Evolutionary conservation across 208 protist species (phyloP).

Genomic region (Angomonas desouzai): DNA sequence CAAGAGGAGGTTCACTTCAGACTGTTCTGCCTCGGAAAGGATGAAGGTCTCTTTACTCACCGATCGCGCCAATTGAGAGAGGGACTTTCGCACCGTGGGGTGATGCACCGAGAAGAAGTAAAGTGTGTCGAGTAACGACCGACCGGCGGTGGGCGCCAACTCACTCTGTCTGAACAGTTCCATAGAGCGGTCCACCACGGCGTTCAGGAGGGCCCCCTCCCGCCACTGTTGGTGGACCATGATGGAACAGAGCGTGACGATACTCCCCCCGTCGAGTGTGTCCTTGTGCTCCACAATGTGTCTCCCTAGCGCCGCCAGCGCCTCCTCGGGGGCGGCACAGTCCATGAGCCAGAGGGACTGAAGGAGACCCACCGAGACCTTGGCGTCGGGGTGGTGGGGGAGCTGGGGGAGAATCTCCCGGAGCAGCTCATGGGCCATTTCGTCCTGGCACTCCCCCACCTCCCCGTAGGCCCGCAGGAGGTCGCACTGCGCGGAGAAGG

Average conservation of each 20-base stretch:
- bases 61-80: conserved; percentile 57
- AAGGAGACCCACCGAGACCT: conserved; percentile 44
- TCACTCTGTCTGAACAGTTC: conserved; percentile 26
- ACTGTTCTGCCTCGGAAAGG: conserved; percentile 64
- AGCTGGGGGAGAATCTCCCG: conserved; percentile 23
- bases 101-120: conserved; percentile 43
- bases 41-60: conserved; percentile 61
- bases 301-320: conserved; percentile 21
- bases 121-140: conserved; percentile 66
- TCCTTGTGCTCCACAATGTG: conserved; percentile 29
- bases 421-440: conserved; percentile 24
- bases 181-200: conserved; percentile 44
- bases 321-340: conserved; percentile 13
- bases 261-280: conserved; percentile 32
- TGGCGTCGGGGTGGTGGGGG: conserved; percentile 37
- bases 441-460: conserved; percentile 36
- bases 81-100: conserved; percentile 33
- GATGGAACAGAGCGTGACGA: conserved; percentile 63
- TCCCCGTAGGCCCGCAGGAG: conserved; percentile 55
- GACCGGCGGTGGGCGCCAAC: conserved; percentile 32
- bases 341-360: conserved; percentile 64
- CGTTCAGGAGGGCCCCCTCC: conserved; percentile 34
- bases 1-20: conserved; percentile 49
- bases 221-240: conserved; percentile 45
- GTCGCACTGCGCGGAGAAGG: conserved; percentile 45